Base-by-base conservation (phyloP, 768 basidiomycete genomes). In the Kwoniella heveanensis region DNA sequence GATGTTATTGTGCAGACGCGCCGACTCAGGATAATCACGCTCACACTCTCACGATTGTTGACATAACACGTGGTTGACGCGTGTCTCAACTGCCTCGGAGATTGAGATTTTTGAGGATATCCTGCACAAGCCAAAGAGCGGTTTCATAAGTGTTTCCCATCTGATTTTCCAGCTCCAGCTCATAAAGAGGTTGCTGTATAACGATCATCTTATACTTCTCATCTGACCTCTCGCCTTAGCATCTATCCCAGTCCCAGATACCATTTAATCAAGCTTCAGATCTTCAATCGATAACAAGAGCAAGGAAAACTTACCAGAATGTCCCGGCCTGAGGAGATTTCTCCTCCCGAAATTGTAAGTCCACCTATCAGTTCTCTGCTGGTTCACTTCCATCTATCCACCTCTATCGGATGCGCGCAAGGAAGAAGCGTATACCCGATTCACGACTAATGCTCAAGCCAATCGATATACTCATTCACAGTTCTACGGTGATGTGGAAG, bases 401-500 rank as follows among this genome's bases (percentile, higher is more conserved):
- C n/a, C n/a, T n/a, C n/a, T n/a, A n/a, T n/a, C n/a, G n/a, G n/a
- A n/a, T n/a, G n/a, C n/a, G n/a, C n/a, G n/a, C n/a, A n/a, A n/a
- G n/a, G n/a, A n/a, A n/a, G n/a, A n/a, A n/a, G n/a, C n/a, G n/a
- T n/a, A n/a, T n/a, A n/a, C n/a, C n/a, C n/a, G n/a, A n/a, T n/a
- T n/a, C n/a, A n/a, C n/a, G n/a, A n/a, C 17, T 10, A 5, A 21
- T 56, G 32, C 32, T 50, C 32, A 13, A 32, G 13, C 32, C 32
- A 13, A 5, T 32, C 32, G 5, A 32, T 32, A 32, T 32, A 25
- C 27, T 21, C 32, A 54, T 54, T 13, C 29, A 19, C 71, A 98
- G 95, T 98, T 95, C 79, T 99, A 99, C 85, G 93, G 92, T 57
- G 96, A 98, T 78, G 81, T 83, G 8, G 95, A 97, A 80, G 94